phyloP scores from a whole-genome alignment of 2,329 filamentous ascomycete species.

The Fusarium graminum region DNA sequence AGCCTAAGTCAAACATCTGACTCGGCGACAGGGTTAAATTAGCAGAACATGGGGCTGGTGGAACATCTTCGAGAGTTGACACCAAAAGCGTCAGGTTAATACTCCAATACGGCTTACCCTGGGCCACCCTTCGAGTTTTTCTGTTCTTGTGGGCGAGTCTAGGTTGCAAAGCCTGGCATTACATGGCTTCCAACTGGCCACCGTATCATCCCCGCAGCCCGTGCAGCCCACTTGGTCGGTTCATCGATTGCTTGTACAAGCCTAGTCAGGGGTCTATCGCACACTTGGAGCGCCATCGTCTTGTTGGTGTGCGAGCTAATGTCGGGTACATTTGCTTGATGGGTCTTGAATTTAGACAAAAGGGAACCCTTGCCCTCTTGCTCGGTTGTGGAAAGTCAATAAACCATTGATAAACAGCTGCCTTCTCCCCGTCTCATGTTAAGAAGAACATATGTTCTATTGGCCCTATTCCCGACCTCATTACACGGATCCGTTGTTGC shows the following conservation, averaged over 20 bases:
- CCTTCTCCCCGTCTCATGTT: conserved; percentile 15
- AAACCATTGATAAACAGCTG: conserved; percentile 25
- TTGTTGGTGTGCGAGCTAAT: conserved; percentile 36
- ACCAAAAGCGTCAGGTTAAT: conserved; percentile 39
- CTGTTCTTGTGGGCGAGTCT: conserved; percentile 44
- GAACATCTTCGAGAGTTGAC: conserved; percentile 40
- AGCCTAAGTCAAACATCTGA: conserved; percentile 44
- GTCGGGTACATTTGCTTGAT: conserved; percentile 41
- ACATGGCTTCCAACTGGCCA: conserved; percentile 44
- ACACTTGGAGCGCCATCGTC: conserved; percentile 39
- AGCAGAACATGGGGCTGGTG: conserved; percentile 35
- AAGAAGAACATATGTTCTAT: neutral
- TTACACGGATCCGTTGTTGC: conserved; percentile 6
- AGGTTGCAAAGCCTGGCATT: conserved; percentile 26
- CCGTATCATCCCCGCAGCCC: conserved; percentile 44
- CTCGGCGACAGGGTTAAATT: conserved; percentile 49
- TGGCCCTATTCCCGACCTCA: conserved; percentile 10
- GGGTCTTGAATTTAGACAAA: conserved; percentile 35
- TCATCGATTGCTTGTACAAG: conserved; percentile 45
- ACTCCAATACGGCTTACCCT: conserved; percentile 45
- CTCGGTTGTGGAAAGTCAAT: conserved; percentile 28
- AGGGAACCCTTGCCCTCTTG: conserved; percentile 34
- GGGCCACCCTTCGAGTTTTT: conserved; percentile 42
- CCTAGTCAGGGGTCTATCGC: conserved; percentile 49
- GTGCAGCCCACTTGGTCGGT: conserved; percentile 42